Evolutionary conservation across 257 asterid species (phyloP), one percentile per base, ranked within the genome.

Genomic region (Solanum pinnatisectum): DNA sequence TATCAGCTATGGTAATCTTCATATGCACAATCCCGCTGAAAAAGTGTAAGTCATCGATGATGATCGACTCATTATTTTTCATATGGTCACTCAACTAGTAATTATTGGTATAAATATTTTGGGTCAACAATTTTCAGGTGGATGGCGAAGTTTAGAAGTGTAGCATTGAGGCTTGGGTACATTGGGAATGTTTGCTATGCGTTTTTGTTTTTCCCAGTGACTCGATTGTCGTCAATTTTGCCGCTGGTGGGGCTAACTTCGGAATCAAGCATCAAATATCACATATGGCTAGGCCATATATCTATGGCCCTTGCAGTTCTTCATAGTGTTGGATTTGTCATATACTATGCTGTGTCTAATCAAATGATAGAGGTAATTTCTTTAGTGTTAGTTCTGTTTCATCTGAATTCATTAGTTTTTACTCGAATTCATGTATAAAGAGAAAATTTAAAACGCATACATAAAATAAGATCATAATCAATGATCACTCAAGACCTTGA

Each of bases 201-300:
- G 4, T 94, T 94, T 88, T 76, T 94, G 52, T 95, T 95, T 88
- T 91, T 93, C 84, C 96, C 96, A 0, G 98, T 94, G 90, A 91
- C 95, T 0, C 92, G 96, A 78, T 93, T 93, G 12, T 95, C 98
- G 2, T 94, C 98, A 4, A 72, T 94, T n/a, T 87, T 95, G 93
- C 95, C 94, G 67, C 91, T 95, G 20, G 40, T 94, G 16, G 98
- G 98, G 86, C 94, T 95, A 11, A 94, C 96, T 13, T 93, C 98
- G 3, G 96, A 95, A 68, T 93, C 97, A 1, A 93, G 94, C 91
- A 92, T 95, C 90, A 95, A 95, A 85, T 95, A 95, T 84, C 98
- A 95, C 87, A 95, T 93, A 63, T 95, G 98, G 97, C 93, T 95
- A 2, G 97, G 98, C 3, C 98, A 95, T 72, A 10, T 89, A 44